These are phyloP conservation scores for Colletotrichum abscissum DNA, from an alignment of 2,329 filamentous ascomycete genomes.

Conservation along the genomic window DNA sequence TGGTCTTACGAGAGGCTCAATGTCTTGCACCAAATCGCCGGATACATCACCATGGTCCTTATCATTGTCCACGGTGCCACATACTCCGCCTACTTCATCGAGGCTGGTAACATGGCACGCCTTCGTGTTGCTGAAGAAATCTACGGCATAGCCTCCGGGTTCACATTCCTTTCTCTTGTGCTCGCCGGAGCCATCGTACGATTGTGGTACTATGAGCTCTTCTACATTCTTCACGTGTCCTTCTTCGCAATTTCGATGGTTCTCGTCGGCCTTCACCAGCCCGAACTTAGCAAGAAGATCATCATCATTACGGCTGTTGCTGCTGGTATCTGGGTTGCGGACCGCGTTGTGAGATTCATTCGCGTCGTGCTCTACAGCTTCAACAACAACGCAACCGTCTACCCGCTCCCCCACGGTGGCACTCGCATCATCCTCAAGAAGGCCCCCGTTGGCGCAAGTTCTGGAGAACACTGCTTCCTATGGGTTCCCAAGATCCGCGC, in stretches of 20 bases:
- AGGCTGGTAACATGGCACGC: slow-evolving; percentile 39
- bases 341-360: slow-evolving; percentile 59
- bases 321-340: slow-evolving; percentile 60
- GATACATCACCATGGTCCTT: slow-evolving; percentile 59
- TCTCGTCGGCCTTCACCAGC: slow-evolving; percentile 63
- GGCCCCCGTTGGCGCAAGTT: slow-evolving; percentile 55
- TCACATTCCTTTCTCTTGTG: slow-evolving; percentile 57
- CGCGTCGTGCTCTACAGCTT: slow-evolving; percentile 56
- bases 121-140: slow-evolving; percentile 54
- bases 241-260: slow-evolving; percentile 62
- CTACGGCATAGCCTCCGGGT: slow-evolving; percentile 60
- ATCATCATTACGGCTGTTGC: slow-evolving; percentile 55
- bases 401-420: slow-evolving; percentile 63
- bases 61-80: slow-evolving; percentile 58
- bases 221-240: slow-evolving; percentile 63
- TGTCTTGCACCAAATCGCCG: slow-evolving; percentile 64
- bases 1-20: slow-evolving; percentile 71
- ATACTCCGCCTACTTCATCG: slow-evolving; percentile 55
- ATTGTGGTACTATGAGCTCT: slow-evolving; percentile 64
- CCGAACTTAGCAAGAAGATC: slow-evolving; percentile 53
- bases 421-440: slow-evolving; percentile 66
- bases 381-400: slow-evolving; percentile 64
- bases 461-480: slow-evolving; percentile 72
- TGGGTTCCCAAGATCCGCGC: slow-evolving; percentile 70
- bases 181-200: slow-evolving; percentile 57